Evolutionary conservation across 1,284 basidiomycete genomes (phyloP).

Genomic region (Xerocomus cyaneibrunnescens): DNA sequence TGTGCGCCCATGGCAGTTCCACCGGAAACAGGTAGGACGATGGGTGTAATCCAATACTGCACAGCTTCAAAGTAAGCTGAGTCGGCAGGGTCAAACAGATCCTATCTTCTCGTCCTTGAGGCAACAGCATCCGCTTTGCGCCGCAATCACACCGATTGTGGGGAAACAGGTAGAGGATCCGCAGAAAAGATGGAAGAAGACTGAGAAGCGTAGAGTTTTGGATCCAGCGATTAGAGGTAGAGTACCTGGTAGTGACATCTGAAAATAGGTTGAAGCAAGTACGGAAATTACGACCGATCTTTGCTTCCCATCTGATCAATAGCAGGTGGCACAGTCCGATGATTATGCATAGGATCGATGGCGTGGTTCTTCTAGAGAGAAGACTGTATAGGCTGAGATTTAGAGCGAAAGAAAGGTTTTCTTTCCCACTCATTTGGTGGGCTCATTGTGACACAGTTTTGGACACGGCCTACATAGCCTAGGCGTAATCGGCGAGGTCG

Average conservation of each 20-base stretch:
- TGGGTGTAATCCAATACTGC: no score
- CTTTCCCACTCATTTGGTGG: neutral
- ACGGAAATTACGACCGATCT: neutral
- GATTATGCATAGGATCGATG: neutral
- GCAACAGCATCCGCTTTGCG: no score
- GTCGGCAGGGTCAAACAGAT: no score
- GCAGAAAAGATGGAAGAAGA: neutral
- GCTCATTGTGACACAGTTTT: neutral
- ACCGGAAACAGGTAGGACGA: no score
- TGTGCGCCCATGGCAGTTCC: no score
- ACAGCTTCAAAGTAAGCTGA: no score
- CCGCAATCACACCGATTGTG: no score
- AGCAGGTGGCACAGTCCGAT: neutral
- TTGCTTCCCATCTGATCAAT: conserved; percentile 2
- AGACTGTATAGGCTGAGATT: neutral
- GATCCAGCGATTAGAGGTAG: no score
- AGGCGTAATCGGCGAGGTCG: conserved; percentile 1
- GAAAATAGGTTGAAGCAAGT: no score
- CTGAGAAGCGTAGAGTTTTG: no score
- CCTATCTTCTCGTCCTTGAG: no score
- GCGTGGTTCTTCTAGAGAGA: neutral
- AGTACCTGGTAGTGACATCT: neutral
- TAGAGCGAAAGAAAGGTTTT: neutral
- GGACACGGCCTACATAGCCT: neutral
- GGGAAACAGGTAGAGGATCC: no score